Evolutionary conservation across 768 basidiomycete species (phyloP), one percentile per base, ranked within the genome.

Genomic region (Xerocomellus intermedius): DNA sequence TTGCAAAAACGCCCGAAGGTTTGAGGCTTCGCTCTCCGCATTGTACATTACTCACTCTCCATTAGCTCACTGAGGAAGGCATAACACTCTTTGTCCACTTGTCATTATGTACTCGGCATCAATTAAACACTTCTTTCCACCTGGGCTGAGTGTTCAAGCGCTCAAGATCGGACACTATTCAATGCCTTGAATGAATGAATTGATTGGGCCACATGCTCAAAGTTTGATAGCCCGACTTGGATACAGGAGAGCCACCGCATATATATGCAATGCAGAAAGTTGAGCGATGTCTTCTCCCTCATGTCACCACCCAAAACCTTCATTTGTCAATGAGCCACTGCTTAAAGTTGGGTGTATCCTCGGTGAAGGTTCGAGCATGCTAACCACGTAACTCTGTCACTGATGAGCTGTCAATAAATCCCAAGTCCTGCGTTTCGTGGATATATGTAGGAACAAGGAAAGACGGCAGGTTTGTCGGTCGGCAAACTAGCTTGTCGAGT

Each of bases 1-100:
- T 98, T 73, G 84, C 82, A 62, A 93, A 94, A 79, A 94, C 93
- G 41, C 91, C 91, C 55, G 91, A 91, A 79, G 91, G 91, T 89
- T 50, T 64, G 74, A 22, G 16, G 2, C 16, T 19, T 39, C n/a
- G 13, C 52, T 35, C 73, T 39, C 43, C 22, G 38, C 37, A 28
- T 41, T 48, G 17, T 46, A 36, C 21, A 49, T 39, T 58, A 46
- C 59, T 67, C 54, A 54, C 48, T 26, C 30, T 55, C 57, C 59
- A 44, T 47, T 56, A 85, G 83, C 83, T 59, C 77, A 78, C 46
- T 84, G 75, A 79, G 45, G 54, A 47, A 33, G 30, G 38, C 50
- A 51, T 61, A 36, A 52, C 42, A 54, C 33, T 57, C 46, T 55
- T 45, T 39, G 14, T 42, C 32, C 42, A 33, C 50, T 47, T 57